A percentile compares a stretch with the other conserved stretches of the same genome.
These are phyloP conservation scores for Kuraishia cidri DNA, from an alignment of 805 yeast species.

Conservation along the genomic window DNA sequence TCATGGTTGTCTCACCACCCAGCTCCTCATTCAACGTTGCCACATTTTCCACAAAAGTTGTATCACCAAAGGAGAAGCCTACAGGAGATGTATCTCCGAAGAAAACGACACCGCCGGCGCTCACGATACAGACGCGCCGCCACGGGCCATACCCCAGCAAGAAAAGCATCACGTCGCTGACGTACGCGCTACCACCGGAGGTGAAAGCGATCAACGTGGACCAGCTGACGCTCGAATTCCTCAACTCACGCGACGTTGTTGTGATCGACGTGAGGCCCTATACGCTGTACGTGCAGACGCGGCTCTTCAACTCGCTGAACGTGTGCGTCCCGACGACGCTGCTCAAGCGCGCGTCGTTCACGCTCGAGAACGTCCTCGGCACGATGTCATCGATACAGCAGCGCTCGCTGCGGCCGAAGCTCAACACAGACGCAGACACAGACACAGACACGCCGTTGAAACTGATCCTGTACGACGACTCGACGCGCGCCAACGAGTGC, in stretches of 20 bases:
- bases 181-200: neutral
- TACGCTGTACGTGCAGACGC: constrained; percentile 21
- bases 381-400: constrained; percentile 18
- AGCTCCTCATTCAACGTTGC: no score
- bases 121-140: neutral
- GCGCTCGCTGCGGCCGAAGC: constrained; percentile 4
- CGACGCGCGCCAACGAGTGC: constrained; percentile 13
- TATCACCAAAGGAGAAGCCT: neutral
- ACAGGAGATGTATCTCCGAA: neutral
- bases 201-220: neutral
- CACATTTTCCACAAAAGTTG: no score
- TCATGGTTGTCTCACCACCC: no score
- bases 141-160: neutral
- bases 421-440: constrained; percentile 1
- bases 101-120: neutral
- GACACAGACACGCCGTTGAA: constrained; percentile 4
- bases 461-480: constrained; percentile 25
- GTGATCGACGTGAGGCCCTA: constrained; percentile 28
- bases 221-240: neutral
- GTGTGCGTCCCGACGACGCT: constrained; percentile 35
- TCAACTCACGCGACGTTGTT: neutral
- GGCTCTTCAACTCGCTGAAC: constrained; percentile 23
- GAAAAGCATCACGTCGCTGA: neutral
- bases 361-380: constrained; percentile 21
- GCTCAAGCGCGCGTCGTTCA: constrained; percentile 26